Base-by-base conservation (phyloP, 345 rosid genomes). In the Carallia pectinifolia region DNA sequence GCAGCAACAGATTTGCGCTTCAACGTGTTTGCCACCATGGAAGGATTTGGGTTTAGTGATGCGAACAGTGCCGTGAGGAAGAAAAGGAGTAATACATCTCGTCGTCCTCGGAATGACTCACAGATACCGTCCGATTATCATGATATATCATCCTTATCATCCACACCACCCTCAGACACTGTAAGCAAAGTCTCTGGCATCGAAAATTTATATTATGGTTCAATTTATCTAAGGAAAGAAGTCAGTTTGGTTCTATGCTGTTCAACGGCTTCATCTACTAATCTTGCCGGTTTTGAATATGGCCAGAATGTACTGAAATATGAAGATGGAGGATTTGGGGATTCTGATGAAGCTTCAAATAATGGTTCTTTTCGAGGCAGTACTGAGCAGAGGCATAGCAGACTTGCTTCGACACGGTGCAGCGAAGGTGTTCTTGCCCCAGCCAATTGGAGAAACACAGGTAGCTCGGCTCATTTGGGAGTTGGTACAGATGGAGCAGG, bases 331-430 rank as follows among this genome's bases (percentile, higher is more conserved):
- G 85, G 77, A 68, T 80, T 68, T 58, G 84, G 77, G 54, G 93
- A 88, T 67, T 86, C 90, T 23, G 90, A 90, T 69, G 93, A 88
- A 76, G 91, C 88, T 66, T 88, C 96, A 23, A 87, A 84, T 50
- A 81, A 82, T 59, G 82, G 82, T 62, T 86, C 89, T 53, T 88
- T 85, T 47, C 89, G 79, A 74, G 77, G 74, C 4, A 77, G 76
- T 48, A 77, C 64, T 50, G 80, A 72, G 58, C 70, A 64, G 65
- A 77, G 77, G 67, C 70, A 63, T 38, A 64, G 71, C 48, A 85
- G 81, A 66, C 81, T 69, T 47, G 75, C 79, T 54, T 78, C 83
- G 19, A 78, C 56, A 64, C 68, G 80, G 72, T 77, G 65, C 58
- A 77, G 71, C 27, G 77, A 77, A 72, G 80, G 80, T 58, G 80